phyloP scores from a whole-genome alignment of 495 filamentous ascomycete genomes.

The Neurospora discreta region DNA sequence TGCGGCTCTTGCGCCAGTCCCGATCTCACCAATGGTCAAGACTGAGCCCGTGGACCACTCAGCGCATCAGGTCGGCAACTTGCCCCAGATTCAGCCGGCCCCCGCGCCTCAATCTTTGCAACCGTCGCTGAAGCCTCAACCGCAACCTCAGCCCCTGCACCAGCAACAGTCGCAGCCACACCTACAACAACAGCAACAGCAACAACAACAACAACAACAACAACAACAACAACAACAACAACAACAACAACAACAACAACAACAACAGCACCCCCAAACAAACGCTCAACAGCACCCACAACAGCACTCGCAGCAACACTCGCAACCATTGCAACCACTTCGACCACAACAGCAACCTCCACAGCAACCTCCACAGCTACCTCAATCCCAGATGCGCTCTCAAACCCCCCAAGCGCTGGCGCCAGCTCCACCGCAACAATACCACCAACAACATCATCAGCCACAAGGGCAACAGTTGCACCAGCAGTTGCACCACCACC shows the following conservation, averaged over 20 bases:
- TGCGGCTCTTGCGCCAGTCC: constrained; percentile 4
- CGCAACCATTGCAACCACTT: neutral
- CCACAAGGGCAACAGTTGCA: constrained; percentile 1
- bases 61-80: constrained; percentile 6
- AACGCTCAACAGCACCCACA: neutral
- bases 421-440: neutral
- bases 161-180: constrained; percentile 4
- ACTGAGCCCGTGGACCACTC: constrained; percentile 12
- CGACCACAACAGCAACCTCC: neutral
- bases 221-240: too few species aligned
- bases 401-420: neutral
- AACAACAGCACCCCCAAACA: constrained; percentile 1
- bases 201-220: constrained; percentile 1
- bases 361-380: neutral
- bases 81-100: constrained; percentile 22
- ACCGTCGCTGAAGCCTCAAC: constrained; percentile 8
- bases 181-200: constrained; percentile 5
- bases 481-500: neutral
- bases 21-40: constrained; percentile 15
- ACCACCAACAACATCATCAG: constrained; percentile 3
- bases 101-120: constrained; percentile 9
- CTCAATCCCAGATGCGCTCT: neutral
- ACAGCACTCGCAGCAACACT: neutral
- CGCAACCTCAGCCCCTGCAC: constrained; percentile 3
- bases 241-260: too few species aligned